A percentile compares a stretch with the other conserved stretches of the same genome.
phyloP scores from a whole-genome alignment of 192 early-diverging fungal genomes.

The Linnemannia zychae region DNA sequence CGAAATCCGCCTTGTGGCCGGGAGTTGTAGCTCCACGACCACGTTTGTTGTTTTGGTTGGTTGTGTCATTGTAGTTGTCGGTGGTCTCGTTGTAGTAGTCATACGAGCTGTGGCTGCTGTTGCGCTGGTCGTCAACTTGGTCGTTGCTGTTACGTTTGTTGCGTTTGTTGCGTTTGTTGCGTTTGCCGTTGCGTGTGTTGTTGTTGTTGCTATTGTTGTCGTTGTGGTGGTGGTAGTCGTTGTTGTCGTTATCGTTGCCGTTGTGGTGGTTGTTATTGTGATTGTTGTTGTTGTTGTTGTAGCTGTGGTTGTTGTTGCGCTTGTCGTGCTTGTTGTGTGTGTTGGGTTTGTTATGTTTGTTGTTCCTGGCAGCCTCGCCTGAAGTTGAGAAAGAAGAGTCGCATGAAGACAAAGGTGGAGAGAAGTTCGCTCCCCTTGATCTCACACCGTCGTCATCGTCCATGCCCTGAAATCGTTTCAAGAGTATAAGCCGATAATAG shows the following conservation, averaged over 20 bases:
- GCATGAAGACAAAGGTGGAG: too few species aligned
- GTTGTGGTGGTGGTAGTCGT: neutral
- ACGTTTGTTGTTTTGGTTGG: neutral
- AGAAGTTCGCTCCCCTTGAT: too few species aligned
- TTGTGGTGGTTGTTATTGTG: neutral
- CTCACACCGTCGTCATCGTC: neutral
- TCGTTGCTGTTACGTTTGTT: neutral
- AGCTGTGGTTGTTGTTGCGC: neutral
- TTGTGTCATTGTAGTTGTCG: neutral
- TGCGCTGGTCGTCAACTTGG: too few species aligned
- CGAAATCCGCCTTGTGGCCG: neutral
- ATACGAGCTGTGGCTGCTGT: too few species aligned
- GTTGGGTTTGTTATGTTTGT: too few species aligned
- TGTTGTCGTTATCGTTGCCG: too few species aligned
- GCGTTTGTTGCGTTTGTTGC: neutral
- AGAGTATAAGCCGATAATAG: neutral
- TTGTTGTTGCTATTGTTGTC: neutral
- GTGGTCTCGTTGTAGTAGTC: too few species aligned
- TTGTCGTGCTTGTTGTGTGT: too few species aligned
- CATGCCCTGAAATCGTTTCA: neutral
- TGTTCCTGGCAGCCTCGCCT: neutral
- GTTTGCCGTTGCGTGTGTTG: neutral
- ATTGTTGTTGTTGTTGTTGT: neutral
- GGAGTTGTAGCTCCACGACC: neutral
- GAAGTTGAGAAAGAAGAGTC: neutral